Evolutionary conservation across 2,329 filamentous ascomycete species (phyloP), one percentile per base, ranked within the genome.

Genomic region (Fusarium paranaense): DNA sequence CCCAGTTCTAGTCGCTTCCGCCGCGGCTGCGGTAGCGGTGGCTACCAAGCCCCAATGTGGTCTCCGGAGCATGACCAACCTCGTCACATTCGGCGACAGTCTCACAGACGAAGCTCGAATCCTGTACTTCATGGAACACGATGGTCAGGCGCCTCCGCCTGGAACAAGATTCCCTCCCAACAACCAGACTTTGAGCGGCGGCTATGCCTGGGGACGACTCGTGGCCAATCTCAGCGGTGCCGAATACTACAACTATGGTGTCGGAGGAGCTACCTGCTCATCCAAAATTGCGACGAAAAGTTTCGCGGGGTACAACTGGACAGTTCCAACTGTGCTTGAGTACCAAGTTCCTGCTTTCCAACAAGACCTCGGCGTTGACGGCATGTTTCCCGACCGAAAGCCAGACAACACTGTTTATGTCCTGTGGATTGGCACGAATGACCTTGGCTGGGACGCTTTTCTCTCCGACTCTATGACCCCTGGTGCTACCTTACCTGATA

Each of bases 151-250:
- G 5, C 56, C 56, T 38, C 56, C 56, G n/a, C 16, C 35, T 4
- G 56, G 56, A 27, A 58, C 56, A 14, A 58, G 16, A n/a, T 58
- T 58, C 35, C 35, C 56, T 58, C 56, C 56, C 35, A 58, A 58
- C 56, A 58, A 40, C 56, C 56, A 58, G 56, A 58, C 56, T 2
- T 20, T 58, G 35, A 58, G 33, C 25, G 56, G 56, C 13, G 56
- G 56, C 33, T 58, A 58, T 8, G 25, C 33, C 22, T 58, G 56
- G 56, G 56, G 56, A 58, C 56, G 56, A 6, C 56, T 58, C 25
- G 56, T 40, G 10, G 56, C 56, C 16, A 20, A 38, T 7, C 33
- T 38, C 22, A 58, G 33, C 11, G 56, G 56, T 8, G 56, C 35
- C 5, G 33, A 58, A 25, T 58, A 58, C 22, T 58, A 58, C 35